Conservation (phyloP, 2,329 filamentous ascomycete genomes). For the Metarhizium brunneum region DNA sequence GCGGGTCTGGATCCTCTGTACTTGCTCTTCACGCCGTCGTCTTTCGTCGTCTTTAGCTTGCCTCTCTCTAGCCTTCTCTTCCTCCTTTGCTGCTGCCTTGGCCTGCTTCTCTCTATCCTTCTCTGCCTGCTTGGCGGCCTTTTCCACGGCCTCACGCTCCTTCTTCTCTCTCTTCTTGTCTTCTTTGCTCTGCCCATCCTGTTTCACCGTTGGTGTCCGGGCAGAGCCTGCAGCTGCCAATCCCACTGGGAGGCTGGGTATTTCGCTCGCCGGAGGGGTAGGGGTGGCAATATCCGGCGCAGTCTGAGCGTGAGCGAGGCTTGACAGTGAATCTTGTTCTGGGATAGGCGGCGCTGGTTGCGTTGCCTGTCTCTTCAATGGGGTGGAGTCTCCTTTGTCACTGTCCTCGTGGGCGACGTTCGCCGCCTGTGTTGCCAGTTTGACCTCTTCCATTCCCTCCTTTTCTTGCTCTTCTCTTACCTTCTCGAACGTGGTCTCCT, state of each 20-base stretch:
- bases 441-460: constrained; percentile 59
- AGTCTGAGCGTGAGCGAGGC: constrained; percentile 57
- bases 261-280: constrained; percentile 8
- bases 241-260: constrained; percentile 10
- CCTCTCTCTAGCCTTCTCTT: constrained; percentile 24
- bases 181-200: constrained; percentile 40
- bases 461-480: constrained; percentile 71
- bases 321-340: constrained; percentile 44
- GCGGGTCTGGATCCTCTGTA: constrained; percentile 40
- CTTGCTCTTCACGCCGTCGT: constrained; percentile 41
- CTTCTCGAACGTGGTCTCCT: constrained; percentile 69
- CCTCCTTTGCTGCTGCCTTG: constrained; percentile 28
- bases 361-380: constrained; percentile 41
- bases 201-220: constrained; percentile 15
- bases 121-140: constrained; percentile 45
- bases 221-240: constrained; percentile 2
- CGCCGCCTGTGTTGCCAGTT: constrained; percentile 46
- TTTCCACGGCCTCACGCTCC: constrained; percentile 47
- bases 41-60: constrained; percentile 29
- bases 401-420: constrained; percentile 41
- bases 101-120: constrained; percentile 29
- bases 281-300: constrained; percentile 35
- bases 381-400: constrained; percentile 32
- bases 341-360: constrained; percentile 35
- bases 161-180: constrained; percentile 61